Evolutionary conservation across 106 monocot species (phyloP).

Genomic region (Dioscorea alata): DNA sequence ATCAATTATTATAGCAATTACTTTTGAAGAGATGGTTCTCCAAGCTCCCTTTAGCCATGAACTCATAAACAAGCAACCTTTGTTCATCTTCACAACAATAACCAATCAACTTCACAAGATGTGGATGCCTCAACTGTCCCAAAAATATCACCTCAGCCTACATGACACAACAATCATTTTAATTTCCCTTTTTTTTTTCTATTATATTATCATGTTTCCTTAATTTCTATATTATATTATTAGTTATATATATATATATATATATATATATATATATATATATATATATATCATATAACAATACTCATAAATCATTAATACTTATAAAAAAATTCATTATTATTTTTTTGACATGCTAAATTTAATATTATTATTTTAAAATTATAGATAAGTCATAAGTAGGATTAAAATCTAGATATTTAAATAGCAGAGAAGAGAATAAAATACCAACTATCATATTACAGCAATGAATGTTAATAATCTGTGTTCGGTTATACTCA

Average conservation of each 20-base stretch:
- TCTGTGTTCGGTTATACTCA: conserved; percentile 12
- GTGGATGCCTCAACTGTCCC: conserved; percentile 69
- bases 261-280: background rate
- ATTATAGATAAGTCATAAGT: no score
- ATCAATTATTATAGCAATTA: conserved; percentile 8
- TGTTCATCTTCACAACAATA: conserved; percentile 82
- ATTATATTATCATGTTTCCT: no score
- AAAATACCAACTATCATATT: no score
- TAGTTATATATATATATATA: background rate
- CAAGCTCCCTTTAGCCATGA: conserved; percentile 74
- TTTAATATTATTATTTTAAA: no score
- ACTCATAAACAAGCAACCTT: conserved; percentile 79
- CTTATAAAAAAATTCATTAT: no score
- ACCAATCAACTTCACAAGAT: conserved; percentile 82
- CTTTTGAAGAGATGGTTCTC: conserved; percentile 85
- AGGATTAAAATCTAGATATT: no score
- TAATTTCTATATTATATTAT: no score
- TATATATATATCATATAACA: background rate
- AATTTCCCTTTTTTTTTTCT: background rate
- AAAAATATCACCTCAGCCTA: conserved; percentile 82
- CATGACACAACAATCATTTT: background rate
- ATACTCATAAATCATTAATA: no score
- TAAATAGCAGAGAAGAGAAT: no score
- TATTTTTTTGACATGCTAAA: no score
- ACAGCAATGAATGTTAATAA: no score